Conservation (phyloP, 2,329 filamentous ascomycete species). For the Ampelomyces quisqualis region DNA sequence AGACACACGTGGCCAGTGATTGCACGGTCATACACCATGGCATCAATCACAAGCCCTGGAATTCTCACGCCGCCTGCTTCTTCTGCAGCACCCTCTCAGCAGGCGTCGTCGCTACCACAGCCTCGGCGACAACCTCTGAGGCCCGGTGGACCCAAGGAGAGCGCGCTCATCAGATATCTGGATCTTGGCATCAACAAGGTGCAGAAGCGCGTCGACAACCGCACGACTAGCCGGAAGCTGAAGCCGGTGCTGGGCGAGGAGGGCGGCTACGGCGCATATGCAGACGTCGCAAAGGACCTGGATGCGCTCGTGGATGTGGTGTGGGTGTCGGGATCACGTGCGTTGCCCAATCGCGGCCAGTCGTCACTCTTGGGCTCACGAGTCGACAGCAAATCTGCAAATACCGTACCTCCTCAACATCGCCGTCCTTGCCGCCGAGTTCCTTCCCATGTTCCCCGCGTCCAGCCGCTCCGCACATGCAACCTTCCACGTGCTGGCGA, state of each 20-base stretch:
- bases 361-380: no score
- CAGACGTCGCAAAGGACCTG: slow-evolving; percentile 71
- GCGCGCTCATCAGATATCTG: slow-evolving; percentile 58
- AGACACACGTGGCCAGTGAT: no score
- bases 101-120: slow-evolving; percentile 51
- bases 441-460: slow-evolving; percentile 70
- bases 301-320: slow-evolving; percentile 75
- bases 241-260: slow-evolving; percentile 45
- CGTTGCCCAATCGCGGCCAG: slow-evolving; percentile 46
- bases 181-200: slow-evolving; percentile 50
- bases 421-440: slow-evolving; percentile 70
- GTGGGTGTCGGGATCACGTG: slow-evolving; percentile 86
- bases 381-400: slow-evolving; percentile 68
- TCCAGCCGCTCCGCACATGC: slow-evolving; percentile 62
- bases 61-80: slow-evolving; percentile 53
- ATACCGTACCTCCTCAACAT: slow-evolving; percentile 80
- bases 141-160: slow-evolving; percentile 60
- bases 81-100: slow-evolving; percentile 44
- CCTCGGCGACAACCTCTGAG: slow-evolving; percentile 56
- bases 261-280: slow-evolving; percentile 62
- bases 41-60: slow-evolving; percentile 9
- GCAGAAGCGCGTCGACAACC: slow-evolving; percentile 34
- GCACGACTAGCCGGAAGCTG: slow-evolving; percentile 49
- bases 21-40: slow-evolving; percentile 9
- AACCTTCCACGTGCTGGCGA: slow-evolving; percentile 70